A percentile compares a stretch with the other conserved stretches of the same genome.
Evolutionary conservation across 768 basidiomycete species (phyloP).

Genomic region (Psilocybe tampanensis): DNA sequence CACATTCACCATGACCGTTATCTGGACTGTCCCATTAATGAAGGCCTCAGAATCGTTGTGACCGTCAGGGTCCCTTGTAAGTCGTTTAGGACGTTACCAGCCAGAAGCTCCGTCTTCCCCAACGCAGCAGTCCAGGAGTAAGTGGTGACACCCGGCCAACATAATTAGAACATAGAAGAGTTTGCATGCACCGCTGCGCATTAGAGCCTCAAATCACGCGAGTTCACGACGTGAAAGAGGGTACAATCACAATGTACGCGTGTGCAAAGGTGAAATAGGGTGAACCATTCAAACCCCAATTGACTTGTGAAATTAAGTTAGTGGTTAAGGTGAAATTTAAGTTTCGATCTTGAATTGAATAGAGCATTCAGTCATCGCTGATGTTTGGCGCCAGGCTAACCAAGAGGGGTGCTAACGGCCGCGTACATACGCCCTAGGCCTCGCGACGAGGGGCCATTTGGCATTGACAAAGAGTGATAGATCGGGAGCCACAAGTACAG

Average conservation of each 20-base stretch:
- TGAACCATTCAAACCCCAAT: background rate
- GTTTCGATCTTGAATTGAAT: background rate
- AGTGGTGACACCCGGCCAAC: too few relatives aligned
- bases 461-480: constrained; percentile 1
- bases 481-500: constrained; percentile 1
- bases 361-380: background rate
- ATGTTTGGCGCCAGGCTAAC: background rate
- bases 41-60: too few relatives aligned
- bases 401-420: background rate
- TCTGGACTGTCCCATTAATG: too few relatives aligned
- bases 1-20: too few relatives aligned
- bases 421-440: background rate
- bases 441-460: background rate
- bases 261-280: background rate
- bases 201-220: too few relatives aligned
- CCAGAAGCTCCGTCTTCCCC: too few relatives aligned
- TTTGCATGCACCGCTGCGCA: too few relatives aligned
- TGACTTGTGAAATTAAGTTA: background rate
- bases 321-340: background rate
- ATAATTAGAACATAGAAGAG: too few relatives aligned
- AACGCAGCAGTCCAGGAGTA: too few relatives aligned
- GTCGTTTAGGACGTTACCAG: too few relatives aligned
- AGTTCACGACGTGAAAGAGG: too few relatives aligned
- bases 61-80: too few relatives aligned
- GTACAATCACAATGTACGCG: background rate